Evolutionary conservation across 306 rosid species (phyloP).

Genomic region (Trifolium dubium): DNA sequence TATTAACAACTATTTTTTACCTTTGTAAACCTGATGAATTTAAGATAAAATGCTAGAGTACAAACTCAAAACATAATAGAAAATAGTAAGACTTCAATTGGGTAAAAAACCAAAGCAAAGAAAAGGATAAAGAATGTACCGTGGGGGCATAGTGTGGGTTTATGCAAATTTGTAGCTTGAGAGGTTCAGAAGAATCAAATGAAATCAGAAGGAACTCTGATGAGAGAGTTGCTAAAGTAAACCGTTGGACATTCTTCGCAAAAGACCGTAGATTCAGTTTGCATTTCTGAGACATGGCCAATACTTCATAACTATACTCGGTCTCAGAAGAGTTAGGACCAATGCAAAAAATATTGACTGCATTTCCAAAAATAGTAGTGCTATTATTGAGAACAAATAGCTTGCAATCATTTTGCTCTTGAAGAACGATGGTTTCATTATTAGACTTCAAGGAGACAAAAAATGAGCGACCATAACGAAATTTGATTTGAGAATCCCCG

Average conservation of each 20-base stretch:
- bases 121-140: not conserved
- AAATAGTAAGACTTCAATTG: too few species aligned
- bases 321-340: not conserved
- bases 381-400: slow-evolving; percentile 7
- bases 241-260: not conserved
- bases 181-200: not conserved
- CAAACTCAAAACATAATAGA: too few species aligned
- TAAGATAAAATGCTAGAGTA: too few species aligned
- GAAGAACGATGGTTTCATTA: not conserved
- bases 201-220: not conserved
- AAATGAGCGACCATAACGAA: not conserved
- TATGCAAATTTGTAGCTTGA: not conserved
- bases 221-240: not conserved
- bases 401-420: not conserved
- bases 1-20: too few species aligned
- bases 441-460: not conserved
- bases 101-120: not conserved
- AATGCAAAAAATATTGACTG: not conserved
- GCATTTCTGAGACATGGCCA: not conserved
- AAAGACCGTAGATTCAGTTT: not conserved
- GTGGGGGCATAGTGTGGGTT: not conserved
- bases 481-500: not conserved
- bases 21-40: too few species aligned
- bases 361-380: not conserved
- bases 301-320: not conserved